These are phyloP conservation scores for Pichia cephalocereana DNA, from an alignment of 805 yeast genomes.

Conservation along the genomic window DNA sequence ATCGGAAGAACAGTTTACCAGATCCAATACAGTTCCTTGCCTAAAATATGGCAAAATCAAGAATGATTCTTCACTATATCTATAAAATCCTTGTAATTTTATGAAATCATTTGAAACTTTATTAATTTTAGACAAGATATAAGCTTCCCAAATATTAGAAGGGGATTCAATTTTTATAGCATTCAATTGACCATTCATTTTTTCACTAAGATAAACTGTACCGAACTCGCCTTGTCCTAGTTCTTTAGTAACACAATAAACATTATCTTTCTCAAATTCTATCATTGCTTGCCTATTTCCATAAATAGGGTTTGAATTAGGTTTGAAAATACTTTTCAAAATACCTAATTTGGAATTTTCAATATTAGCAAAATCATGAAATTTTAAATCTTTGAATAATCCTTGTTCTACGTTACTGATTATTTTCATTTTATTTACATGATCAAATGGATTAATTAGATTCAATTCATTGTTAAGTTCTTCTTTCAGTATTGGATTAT, in stretches of 20 bases:
- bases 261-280: conserved; percentile 31
- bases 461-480: not conserved
- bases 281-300: conserved; percentile 32
- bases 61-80: conserved; percentile 59
- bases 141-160: conserved; percentile 72
- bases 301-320: conserved; percentile 17
- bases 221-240: conserved; percentile 82
- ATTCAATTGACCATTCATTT: conserved; percentile 40
- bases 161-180: conserved; percentile 74
- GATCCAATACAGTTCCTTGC: conserved; percentile 69
- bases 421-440: conserved; percentile 2
- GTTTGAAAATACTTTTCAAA: conserved; percentile 15
- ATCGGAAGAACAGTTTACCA: conserved; percentile 39
- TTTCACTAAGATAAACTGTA: conserved; percentile 62
- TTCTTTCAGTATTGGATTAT: conserved; percentile 14
- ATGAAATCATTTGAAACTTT: conserved; percentile 29
- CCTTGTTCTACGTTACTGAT: not conserved
- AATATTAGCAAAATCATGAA: conserved; percentile 5
- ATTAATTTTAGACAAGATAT: conserved; percentile 53
- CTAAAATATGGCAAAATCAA: conserved; percentile 51
- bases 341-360: conserved; percentile 4
- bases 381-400: conserved; percentile 23
- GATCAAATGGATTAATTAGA: conserved; percentile 32
- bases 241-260: conserved; percentile 41
- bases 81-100: conserved; percentile 41